These are phyloP conservation scores for Globisporangium barbulae DNA, from an alignment of 352 stramenopile species.

Conservation along the genomic window DNA sequence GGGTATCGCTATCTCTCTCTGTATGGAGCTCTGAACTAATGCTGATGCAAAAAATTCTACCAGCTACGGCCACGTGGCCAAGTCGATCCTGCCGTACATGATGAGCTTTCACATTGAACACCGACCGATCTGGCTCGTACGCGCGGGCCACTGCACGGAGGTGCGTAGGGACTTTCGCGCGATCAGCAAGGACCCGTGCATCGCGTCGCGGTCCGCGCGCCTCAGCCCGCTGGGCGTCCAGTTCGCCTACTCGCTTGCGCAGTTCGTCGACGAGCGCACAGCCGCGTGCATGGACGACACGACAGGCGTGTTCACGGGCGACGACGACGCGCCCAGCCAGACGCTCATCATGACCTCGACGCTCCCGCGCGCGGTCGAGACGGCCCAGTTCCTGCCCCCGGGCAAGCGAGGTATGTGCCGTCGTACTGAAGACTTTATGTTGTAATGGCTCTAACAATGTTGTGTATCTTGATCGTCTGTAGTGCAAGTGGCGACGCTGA, in stretches of 20 bases:
- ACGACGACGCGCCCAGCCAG: conserved; percentile 40
- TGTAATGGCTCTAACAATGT: conserved; percentile 6
- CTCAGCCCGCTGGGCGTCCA: conserved; percentile 90
- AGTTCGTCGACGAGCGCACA: conserved; percentile 89
- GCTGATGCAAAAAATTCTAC: neutral
- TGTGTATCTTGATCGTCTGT: conserved; percentile 1
- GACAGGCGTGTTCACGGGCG: conserved; percentile 26
- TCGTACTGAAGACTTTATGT: neutral
- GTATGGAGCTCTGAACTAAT: neutral
- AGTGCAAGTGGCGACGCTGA: conserved; percentile 82
- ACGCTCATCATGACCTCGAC: conserved; percentile 78
- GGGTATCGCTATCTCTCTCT: neutral
- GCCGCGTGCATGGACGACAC: conserved; percentile 39
- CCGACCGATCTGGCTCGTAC: conserved; percentile 90
- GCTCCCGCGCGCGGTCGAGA: conserved; percentile 74
- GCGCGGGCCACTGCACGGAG: conserved; percentile 85
- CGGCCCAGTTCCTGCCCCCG: conserved; percentile 50
- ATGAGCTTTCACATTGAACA: conserved; percentile 95
- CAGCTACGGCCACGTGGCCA: conserved; percentile 85
- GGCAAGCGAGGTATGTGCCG: conserved; percentile 40
- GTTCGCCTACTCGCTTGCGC: conserved; percentile 90
- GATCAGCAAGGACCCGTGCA: conserved; percentile 71
- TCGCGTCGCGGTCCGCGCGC: conserved; percentile 64
- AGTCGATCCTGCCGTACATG: conserved; percentile 91
- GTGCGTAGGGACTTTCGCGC: conserved; percentile 59